Evolutionary conservation across 257 asterid species (phyloP).

Genomic region (Echium plantagineum): DNA sequence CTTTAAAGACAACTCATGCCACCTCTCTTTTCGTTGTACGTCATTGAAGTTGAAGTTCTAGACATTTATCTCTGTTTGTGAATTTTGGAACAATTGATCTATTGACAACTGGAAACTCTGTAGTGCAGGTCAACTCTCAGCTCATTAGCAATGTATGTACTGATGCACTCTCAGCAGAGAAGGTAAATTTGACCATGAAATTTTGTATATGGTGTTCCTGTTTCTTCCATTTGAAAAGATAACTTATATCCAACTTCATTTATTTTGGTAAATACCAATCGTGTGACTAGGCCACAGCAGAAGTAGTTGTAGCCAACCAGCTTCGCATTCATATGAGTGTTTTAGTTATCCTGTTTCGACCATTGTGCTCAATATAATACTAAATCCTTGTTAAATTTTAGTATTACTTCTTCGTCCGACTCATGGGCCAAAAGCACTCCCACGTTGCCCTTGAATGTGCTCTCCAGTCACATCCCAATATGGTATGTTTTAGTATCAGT

Average conservation of each 20-base stretch:
- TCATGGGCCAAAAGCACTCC: slow-evolving; percentile 12
- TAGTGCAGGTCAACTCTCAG: slow-evolving; percentile 87
- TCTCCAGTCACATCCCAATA: slow-evolving; percentile 61
- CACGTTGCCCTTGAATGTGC: slow-evolving; percentile 33
- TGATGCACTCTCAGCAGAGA: slow-evolving; percentile 97
- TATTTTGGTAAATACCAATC: background rate
- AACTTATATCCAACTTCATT: slow-evolving; percentile 12
- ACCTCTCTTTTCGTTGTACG: too few relatives aligned
- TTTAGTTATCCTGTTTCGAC: slow-evolving; percentile 8
- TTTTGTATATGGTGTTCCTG: slow-evolving; percentile 11
- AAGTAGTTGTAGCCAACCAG: too few relatives aligned
- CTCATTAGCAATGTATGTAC: slow-evolving; percentile 94
- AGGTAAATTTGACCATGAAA: slow-evolving; percentile 47
- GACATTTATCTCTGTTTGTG: too few relatives aligned
- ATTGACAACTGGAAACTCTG: slow-evolving; percentile 8
- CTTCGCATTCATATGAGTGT: background rate
- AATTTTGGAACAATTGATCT: slow-evolving; percentile 43
- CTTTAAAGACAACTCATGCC: too few relatives aligned
- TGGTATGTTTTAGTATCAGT: slow-evolving; percentile 5
- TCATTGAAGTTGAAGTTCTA: too few relatives aligned
- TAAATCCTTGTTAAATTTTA: slow-evolving; percentile 6
- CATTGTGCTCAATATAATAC: background rate
- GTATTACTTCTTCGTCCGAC: slow-evolving; percentile 10
- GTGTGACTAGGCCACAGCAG: too few relatives aligned
- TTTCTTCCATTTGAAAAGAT: slow-evolving; percentile 71